Conservation (phyloP, 1,139 yeast species). For the Magnusiomyces fungicola region DNA sequence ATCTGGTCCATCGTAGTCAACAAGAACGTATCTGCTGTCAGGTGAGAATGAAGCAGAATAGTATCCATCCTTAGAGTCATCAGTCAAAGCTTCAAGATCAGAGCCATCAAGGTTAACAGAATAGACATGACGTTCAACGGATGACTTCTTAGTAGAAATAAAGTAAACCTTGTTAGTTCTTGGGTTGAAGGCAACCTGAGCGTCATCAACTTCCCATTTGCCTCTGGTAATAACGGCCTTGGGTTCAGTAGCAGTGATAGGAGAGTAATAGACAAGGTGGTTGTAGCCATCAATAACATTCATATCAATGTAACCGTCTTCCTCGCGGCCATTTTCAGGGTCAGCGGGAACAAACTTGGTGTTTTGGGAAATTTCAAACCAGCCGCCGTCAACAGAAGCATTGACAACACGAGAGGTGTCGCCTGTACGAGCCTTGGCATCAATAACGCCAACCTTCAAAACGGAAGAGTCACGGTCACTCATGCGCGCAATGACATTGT, state of each 20-base stretch:
- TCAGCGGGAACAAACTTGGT: slow-evolving; percentile 65
- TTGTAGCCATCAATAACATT: slow-evolving; percentile 56
- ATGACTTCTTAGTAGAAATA: slow-evolving; percentile 48
- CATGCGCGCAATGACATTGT: slow-evolving; percentile 51
- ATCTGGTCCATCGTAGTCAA: slow-evolving; percentile 56
- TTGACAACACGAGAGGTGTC: slow-evolving; percentile 41
- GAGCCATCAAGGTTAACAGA: slow-evolving; percentile 39
- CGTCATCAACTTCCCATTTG: slow-evolving; percentile 60
- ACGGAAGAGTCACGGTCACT: slow-evolving; percentile 65
- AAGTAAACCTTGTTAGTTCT: slow-evolving; percentile 53
- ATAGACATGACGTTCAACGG: slow-evolving; percentile 53
- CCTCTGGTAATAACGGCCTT: slow-evolving; percentile 48
- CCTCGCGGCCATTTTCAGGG: slow-evolving; percentile 31
- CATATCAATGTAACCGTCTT: slow-evolving; percentile 65
- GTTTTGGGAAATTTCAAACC: slow-evolving; percentile 80
- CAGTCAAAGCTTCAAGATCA: slow-evolving; percentile 46
- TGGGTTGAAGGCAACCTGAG: slow-evolving; percentile 51
- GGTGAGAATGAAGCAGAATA: slow-evolving; percentile 57
- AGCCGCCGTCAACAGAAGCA: slow-evolving; percentile 50
- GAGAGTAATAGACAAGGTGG: slow-evolving; percentile 62
- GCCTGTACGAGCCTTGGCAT: slow-evolving; percentile 36
- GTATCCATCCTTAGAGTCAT: slow-evolving; percentile 54
- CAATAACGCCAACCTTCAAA: slow-evolving; percentile 49
- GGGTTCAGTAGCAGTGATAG: slow-evolving; percentile 41
- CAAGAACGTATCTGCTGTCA: slow-evolving; percentile 47